These are phyloP conservation scores for Collybia sordida DNA, from an alignment of 768 basidiomycete genomes.

Conservation along the genomic window DNA sequence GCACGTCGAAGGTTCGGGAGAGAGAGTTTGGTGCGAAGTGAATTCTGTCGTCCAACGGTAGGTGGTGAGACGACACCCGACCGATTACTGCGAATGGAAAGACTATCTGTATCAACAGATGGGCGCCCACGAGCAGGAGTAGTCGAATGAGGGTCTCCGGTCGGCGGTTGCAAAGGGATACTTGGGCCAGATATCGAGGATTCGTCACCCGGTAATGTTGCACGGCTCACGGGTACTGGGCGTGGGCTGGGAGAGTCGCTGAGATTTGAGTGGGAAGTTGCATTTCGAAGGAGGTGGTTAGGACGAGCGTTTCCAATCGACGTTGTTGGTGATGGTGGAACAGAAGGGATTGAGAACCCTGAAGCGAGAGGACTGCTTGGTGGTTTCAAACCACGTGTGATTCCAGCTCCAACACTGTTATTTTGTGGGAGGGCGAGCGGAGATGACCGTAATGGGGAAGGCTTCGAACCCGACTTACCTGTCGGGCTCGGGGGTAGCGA, in stretches of 20 bases:
- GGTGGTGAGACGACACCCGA: conserved; percentile 38
- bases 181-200: conserved; percentile 2
- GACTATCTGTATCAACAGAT: conserved; percentile 19
- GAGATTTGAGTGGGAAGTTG: conserved; percentile 23
- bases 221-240: conserved; percentile 6
- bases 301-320: conserved; percentile 8
- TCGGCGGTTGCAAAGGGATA: too few relatives aligned
- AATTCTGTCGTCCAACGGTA: conserved; percentile 34
- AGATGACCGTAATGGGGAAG: conserved; percentile 15
- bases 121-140: conserved; percentile 9
- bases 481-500: conserved; percentile 11
- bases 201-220: neutral
- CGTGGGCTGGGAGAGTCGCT: conserved; percentile 3
- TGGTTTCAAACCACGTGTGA: conserved; percentile 20
- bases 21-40: conserved; percentile 64
- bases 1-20: conserved; percentile 63
- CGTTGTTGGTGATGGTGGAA: conserved; percentile 19
- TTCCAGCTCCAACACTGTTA: neutral
- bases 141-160: neutral
- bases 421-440: conserved; percentile 5
- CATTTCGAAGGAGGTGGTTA: conserved; percentile 24
- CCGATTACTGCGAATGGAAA: conserved; percentile 33
- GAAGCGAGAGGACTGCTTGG: conserved; percentile 38
- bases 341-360: conserved; percentile 10
- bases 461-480: conserved; percentile 12